Base-by-base conservation (phyloP, 208 protist species). In the Eutreptiella sp. region DNA sequence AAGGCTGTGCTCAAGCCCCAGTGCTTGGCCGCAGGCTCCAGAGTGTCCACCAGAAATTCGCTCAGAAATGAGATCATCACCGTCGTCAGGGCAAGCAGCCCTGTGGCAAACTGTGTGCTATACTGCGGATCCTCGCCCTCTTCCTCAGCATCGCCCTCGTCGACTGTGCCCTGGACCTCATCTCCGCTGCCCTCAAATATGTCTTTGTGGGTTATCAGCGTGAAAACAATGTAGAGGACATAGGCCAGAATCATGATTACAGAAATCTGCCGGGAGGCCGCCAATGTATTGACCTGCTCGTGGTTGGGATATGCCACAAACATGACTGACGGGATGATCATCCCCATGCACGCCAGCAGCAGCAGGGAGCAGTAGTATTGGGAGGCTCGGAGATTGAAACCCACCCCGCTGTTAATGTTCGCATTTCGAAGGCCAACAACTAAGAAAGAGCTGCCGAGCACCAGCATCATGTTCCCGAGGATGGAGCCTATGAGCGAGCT, bases 381-480 rank as follows among this genome's bases (percentile, higher is more conserved):
- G 64, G 73, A 75, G 16, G 72, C 58, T n/a, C 67, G 62, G 7
- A 69, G 53, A 24, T 60, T 73, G 46, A 76, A 52, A 19, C 54
- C 47, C 28, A 57, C 52, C 31, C 72, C 46, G 28, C n/a, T 3
- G 32, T 72, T n/a, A n/a, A n/a, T n/a, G n/a, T n/a, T n/a, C n/a
- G n/a, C n/a, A n/a, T n/a, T 48, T 24, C 54, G 38, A 53, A 59
- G 36, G 1, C 66, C 72, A 1, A 66, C 71, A 1, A 70, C 29
- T 7, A 88, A 43, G 14, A 85, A 69, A 1, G 68, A 66, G 4
- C 45, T 64, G 4, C 82, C 79, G 1, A 88, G 52, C 4, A 82
- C 80, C 23, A 80, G 65, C 4, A 88, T 63, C 58, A 84, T 59
- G 62, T 84, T 70, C n/a, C 75, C 46, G 19, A 88, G 53, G 21